These are phyloP conservation scores for Phytophthora palmivora DNA, from an alignment of 352 stramenopile genomes.

Conservation along the genomic window DNA sequence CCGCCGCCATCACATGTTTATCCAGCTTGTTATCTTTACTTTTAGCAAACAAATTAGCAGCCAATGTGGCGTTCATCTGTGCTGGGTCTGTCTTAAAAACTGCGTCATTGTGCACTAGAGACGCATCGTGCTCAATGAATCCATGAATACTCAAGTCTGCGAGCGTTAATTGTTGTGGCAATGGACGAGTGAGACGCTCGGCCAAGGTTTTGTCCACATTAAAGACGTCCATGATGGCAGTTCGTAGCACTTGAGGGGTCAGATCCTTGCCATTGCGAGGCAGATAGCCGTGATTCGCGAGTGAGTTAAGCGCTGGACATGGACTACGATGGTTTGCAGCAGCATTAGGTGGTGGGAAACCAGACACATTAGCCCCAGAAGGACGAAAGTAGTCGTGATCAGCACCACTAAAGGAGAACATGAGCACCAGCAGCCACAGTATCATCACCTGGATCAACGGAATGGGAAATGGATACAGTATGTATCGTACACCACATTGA, in stretches of 20 bases:
- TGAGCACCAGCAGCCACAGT: constrained; percentile 14
- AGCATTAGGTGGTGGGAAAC: no score
- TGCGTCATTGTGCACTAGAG: constrained; percentile 72
- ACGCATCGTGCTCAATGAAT: constrained; percentile 80
- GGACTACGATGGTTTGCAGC: constrained; percentile 67
- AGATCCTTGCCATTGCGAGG: constrained; percentile 64
- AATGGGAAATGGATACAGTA: constrained; percentile 8
- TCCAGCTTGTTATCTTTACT: no score
- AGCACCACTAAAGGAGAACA: no score
- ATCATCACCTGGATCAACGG: constrained; percentile 3
- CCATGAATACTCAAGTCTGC: constrained; percentile 62
- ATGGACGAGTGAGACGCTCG: constrained; percentile 36
- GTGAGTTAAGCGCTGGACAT: constrained; percentile 70
- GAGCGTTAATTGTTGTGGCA: constrained; percentile 56
- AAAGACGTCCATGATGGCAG: constrained; percentile 52
- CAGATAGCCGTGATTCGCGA: no score
- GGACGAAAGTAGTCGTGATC: constrained; percentile 59
- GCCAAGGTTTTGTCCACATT: constrained; percentile 49
- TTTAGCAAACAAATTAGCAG: constrained; percentile 45
- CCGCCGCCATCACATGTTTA: no score
- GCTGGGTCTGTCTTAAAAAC: no score
- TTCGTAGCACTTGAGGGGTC: constrained; percentile 41
- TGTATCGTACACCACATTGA: constrained; percentile 7
- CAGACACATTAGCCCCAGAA: constrained; percentile 40
- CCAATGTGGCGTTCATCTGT: constrained; percentile 55